Conservation (phyloP, 1,284 basidiomycete species). For the Leccinum pseudoinsigne region DNA sequence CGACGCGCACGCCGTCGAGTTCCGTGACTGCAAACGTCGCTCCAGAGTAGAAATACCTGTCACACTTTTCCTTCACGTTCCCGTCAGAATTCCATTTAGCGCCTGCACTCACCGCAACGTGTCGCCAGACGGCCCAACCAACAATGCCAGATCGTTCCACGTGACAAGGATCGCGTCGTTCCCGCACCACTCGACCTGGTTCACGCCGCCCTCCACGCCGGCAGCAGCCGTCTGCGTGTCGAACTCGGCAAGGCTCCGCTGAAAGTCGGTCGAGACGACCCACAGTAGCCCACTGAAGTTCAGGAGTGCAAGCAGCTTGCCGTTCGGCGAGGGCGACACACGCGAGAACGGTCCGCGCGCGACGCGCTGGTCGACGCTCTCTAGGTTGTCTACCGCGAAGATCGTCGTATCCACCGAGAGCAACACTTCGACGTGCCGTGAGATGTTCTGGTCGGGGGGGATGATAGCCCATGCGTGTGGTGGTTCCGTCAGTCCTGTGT, state of each 20-base stretch:
- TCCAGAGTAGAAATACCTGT: constrained; percentile 80
- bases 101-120: constrained; percentile 66
- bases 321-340: constrained; percentile 89
- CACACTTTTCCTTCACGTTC: constrained; percentile 46
- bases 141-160: constrained; percentile 78
- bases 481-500: constrained; percentile 67
- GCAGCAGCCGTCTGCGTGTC: constrained; percentile 58
- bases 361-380: constrained; percentile 86
- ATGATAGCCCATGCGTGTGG: constrained; percentile 85
- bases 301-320: constrained; percentile 87
- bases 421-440: constrained; percentile 85
- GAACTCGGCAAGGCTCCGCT: constrained; percentile 86
- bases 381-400: constrained; percentile 82
- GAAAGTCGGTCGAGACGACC: constrained; percentile 94
- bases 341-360: constrained; percentile 87
- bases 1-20: constrained; percentile 83
- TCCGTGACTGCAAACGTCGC: constrained; percentile 82
- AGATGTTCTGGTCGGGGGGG: constrained; percentile 83
- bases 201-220: constrained; percentile 54
- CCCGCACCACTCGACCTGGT: constrained; percentile 92
- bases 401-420: constrained; percentile 80
- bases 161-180: constrained; percentile 92
- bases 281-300: constrained; percentile 75
- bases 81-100: background rate
- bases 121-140: constrained; percentile 93